Evolutionary conservation across 2,329 filamentous ascomycete species (phyloP), one percentile per base, ranked within the genome.

Genomic region (Beauveria scarabaeidicola): DNA sequence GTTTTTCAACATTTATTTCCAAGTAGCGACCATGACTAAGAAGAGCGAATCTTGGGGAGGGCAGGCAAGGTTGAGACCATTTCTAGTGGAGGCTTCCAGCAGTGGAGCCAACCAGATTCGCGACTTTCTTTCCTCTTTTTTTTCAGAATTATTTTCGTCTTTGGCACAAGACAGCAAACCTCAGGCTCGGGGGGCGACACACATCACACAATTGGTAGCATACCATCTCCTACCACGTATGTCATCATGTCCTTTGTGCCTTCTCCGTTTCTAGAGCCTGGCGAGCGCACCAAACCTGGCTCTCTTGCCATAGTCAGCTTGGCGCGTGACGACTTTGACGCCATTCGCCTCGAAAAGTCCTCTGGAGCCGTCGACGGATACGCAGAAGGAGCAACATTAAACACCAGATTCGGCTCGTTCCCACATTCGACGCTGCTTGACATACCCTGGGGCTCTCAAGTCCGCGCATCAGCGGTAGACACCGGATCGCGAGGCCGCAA

Each of bases 341-440:
- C 93, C 8, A 79, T 91, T 27, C 85, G 89, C 62, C 82, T 92
- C 29, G 79, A 82, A 63, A 76, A 82, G 32, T 79, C 80, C 23
- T 79, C 82, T 41, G 84, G 84, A 56, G 80, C 83, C 46, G 80
- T 87, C 63, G 82, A 86, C 68, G 89, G 88, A 61, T 91, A 91
- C 67, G 82, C 83, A 32, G 88, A 91, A 69, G 89, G 89, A 40
- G 86, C 86, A 51, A 88, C 91, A 2, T 84, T 92, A 58, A 97
- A 96, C 75, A 99, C 93, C 1, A 86, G 92, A 48, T 99, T 96
- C 69, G 94, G 94, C 52, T 96, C 92, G 0, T 93, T 91, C 62
- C 89, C 90, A 0, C 90, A 93, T 70, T 88, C 83, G 11, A 92
- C 89, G 0, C 75, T 93, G 50, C 81, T 96, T 59, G 80, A 84